A percentile compares a stretch with the other conserved stretches of the same genome.
These are phyloP conservation scores for Echites panduratus DNA, from an alignment of 257 asterid genomes.

Conservation along the genomic window DNA sequence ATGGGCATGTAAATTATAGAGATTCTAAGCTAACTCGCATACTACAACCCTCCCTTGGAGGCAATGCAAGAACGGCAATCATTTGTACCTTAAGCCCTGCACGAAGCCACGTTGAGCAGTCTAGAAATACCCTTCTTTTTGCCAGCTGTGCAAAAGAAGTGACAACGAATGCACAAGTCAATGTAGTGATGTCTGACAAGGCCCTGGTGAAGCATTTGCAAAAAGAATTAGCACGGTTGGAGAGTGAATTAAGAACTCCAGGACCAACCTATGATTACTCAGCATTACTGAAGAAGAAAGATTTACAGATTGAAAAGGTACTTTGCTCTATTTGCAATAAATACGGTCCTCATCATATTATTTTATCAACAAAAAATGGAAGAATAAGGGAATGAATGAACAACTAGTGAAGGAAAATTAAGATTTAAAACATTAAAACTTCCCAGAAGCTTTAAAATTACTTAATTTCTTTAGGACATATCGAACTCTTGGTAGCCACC, in stretches of 20 bases:
- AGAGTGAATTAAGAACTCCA: constrained; percentile 78
- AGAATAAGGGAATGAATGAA: neutral
- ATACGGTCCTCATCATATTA: neutral
- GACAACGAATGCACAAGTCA: constrained; percentile 94
- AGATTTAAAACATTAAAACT: neutral
- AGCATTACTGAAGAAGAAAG: constrained; percentile 75
- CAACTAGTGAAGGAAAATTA: neutral
- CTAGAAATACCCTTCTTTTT: constrained; percentile 91
- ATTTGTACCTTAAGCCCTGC: constrained; percentile 97
- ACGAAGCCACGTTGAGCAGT: constrained; percentile 95
- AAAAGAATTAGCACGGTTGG: constrained; percentile 94
- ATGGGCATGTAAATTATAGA: constrained; percentile 89
- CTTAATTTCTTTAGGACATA: neutral
- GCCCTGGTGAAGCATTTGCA: constrained; percentile 98
- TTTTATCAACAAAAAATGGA: too few relatives aligned
- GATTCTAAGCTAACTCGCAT: constrained; percentile 98
- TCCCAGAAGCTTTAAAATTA: neutral
- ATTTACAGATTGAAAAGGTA: constrained; percentile 84
- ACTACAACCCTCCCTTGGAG: constrained; percentile 96
- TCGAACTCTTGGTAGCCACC: neutral
- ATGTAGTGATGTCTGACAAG: constrained; percentile 99
- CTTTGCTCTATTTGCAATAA: constrained; percentile 10
- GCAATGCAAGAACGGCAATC: constrained; percentile 98
- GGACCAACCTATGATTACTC: constrained; percentile 67
- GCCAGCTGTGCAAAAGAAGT: constrained; percentile 99